Evolutionary conservation across 495 filamentous ascomycete species (phyloP).

Genomic region (Aspergillus leporis): DNA sequence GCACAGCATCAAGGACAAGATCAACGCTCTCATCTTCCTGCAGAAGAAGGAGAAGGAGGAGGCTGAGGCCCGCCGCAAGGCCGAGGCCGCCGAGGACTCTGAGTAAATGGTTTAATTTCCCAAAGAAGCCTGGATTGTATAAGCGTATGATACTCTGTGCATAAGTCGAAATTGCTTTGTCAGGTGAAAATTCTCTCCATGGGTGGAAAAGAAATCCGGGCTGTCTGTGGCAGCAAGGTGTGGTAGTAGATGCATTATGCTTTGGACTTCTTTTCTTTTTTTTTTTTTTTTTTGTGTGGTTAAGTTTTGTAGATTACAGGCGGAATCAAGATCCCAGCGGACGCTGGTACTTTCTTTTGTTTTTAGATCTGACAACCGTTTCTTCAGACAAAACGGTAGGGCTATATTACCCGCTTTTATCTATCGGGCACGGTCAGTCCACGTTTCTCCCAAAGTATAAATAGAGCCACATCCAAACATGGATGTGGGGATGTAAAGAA

Average conservation of each 20-base stretch:
- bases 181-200: background rate
- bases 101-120: conserved; percentile 36
- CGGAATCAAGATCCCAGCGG: conserved; percentile 22
- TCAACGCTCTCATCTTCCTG: conserved; percentile 60
- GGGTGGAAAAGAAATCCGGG: background rate
- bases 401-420: background rate
- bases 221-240: conserved; percentile 14
- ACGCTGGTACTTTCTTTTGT: conserved; percentile 25
- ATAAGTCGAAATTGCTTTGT: background rate
- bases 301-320: conserved; percentile 27
- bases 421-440: background rate
- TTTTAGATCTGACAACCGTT: conserved; percentile 1
- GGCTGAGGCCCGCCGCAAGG: conserved; percentile 52
- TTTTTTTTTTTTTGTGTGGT: conserved; percentile 19
- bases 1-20: conserved; percentile 58
- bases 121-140: conserved; percentile 4
- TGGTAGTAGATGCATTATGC: conserved; percentile 20
- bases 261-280: conserved; percentile 10
- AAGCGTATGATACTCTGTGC: conserved; percentile 10
- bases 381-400: background rate
- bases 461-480: background rate
- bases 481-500: background rate
- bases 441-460: background rate
- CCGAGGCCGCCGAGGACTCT: conserved; percentile 39
- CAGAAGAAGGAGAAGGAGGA: conserved; percentile 65